Base-by-base conservation (phyloP, 2,329 filamentous ascomycete species). In the Neophaeococcomyces mojaviensis region DNA sequence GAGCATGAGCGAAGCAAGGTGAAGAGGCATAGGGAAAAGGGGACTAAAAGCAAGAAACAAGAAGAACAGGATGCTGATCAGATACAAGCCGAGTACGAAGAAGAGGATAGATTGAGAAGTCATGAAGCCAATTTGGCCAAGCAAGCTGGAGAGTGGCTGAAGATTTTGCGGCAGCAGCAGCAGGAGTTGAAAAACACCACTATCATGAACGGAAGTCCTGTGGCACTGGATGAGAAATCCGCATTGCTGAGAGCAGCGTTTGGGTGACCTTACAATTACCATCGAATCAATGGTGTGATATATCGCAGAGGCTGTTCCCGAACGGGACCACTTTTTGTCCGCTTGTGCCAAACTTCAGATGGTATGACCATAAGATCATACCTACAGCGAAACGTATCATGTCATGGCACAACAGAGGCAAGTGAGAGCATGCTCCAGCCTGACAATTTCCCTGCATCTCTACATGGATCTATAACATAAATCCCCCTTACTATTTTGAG, bases 71-170 rank as follows among this genome's bases (percentile, higher is more conserved):
- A 57, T 51, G 61, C 61, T 40, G 48, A 49, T 47, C 58, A 47
- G 30, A 50, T 65, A 39, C 19, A 47, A 36, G 54, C 47, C 49
- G 50, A 55, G 42, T 64, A 58, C 45, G 61, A 66, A 44, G 59
- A 57, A 26, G 67, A 68, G 47, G 70, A 75, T 49, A 62, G 64
- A 46, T 49, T 63, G 15, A 67, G 67, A 51, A 57, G 59, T 34
- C 58, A 50, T 31, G 62, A 63, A 44, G 64, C 61, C 16, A 55
- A 49, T 15, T 45, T 53, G 37, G 63, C 61, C 48, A 56, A 56
- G 46, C 55, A 59, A 48, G 58, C 58, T 44, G 67, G 54, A 16
- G 44, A 48, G 31, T 28, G 16, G 1, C 30, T 55, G 3, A 43
- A 34, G 16, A 43, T 33, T 7, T 8, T 18, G 19, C 32, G 20